Evolutionary conservation across 495 filamentous ascomycete species (phyloP), one percentile per base, ranked within the genome.

Genomic region (Neurospora hispaniola): DNA sequence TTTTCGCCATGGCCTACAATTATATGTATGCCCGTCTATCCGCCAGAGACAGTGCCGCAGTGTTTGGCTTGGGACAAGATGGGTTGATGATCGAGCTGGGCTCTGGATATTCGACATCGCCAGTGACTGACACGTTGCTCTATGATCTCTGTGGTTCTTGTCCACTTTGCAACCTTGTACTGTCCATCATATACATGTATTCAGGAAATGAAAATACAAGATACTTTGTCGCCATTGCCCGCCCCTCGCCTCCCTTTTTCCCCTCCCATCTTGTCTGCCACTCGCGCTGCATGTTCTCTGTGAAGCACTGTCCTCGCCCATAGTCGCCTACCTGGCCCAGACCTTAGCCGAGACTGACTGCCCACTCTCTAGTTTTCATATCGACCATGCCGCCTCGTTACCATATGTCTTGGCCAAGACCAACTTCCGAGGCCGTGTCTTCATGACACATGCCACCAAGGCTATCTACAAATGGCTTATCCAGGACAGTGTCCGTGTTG

Each of bases 391-490:
- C 5, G 94, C 95, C 27, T 96, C 95, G 20, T 86, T 99, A 38
- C 96, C 96, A 42, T 99, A 98, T 81, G 96, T 99, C 72, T 88
- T 99, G 79, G 91, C 95, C 73, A 98, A 99, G 82, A 98, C 96
- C 68, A 97, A 96, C 79, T 99, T 99, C 87, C 90, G 92, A 75
- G 96, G 96, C 71, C 89, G 94, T 39, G 94, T 98, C 72, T 98
- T 98, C 84, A 99, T 98, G 95, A 99, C 96, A 38, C 96, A 98
- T 84, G 92, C 96, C 6, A 99, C 96, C 35, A 98, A 98, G 82
- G 96, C 96, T 73, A 99, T 99, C 82, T 99, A 99, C 87, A 98
- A 98, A 85, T 98, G 95, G 94, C 87, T 99, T 42, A 97, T 98
- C 70, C 94, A 97, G 80, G 96, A 99, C 82, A 94, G 92, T 79